Evolutionary conservation across 1,284 basidiomycete species (phyloP).

Genomic region (Ustilago shanxiensis): DNA sequence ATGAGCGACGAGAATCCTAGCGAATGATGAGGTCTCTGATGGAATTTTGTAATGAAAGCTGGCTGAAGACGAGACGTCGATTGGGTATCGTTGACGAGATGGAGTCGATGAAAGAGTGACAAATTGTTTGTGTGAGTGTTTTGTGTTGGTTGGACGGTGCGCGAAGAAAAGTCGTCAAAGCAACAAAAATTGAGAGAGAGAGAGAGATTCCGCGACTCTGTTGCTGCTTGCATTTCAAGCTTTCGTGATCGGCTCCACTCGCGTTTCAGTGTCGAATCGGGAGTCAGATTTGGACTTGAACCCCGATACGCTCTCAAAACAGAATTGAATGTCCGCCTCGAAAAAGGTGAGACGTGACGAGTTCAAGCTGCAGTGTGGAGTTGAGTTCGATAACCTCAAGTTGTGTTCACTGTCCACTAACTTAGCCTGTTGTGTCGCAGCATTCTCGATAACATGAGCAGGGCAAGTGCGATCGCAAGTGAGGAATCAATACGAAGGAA

Average conservation of each 20-base stretch:
- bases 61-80: too few species aligned
- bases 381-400: constrained; percentile 13
- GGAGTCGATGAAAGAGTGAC: not conserved
- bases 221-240: not conserved
- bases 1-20: not conserved
- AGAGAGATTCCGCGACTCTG: constrained; percentile 9
- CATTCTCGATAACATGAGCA: too few species aligned
- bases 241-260: constrained; percentile 35
- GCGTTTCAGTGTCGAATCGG: constrained; percentile 5
- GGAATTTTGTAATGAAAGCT: too few species aligned
- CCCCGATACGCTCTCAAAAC: not conserved
- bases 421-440: not conserved
- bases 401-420: constrained; percentile 1
- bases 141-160: constrained; percentile 8
- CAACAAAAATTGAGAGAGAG: not conserved
- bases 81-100: too few species aligned
- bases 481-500: not conserved
- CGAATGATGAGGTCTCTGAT: too few species aligned
- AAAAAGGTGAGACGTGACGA: constrained; percentile 17
- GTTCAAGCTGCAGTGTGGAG: constrained; percentile 39
- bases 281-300: not conserved
- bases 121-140: not conserved
- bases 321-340: not conserved
- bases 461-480: too few species aligned
- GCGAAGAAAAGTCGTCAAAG: constrained; percentile 26